phyloP scores from a whole-genome alignment of 495 filamentous ascomycete species.

The Jackrogersella minutella region DNA sequence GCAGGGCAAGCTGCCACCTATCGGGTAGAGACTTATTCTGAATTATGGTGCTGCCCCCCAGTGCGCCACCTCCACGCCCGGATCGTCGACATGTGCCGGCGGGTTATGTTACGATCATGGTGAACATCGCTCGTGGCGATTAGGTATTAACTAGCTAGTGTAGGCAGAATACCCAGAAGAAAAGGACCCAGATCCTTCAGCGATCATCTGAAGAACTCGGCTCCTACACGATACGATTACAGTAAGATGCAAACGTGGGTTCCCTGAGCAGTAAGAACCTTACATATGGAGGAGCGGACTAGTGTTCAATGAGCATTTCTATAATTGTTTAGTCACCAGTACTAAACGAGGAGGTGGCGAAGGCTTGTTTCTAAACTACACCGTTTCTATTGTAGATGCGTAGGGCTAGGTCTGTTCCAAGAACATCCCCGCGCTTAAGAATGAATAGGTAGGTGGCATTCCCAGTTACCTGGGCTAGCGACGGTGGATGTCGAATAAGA shows the following conservation, averaged over 20 bases:
- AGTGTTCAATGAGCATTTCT: neutral
- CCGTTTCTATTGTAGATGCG: too few relatives aligned
- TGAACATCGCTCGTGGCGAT: neutral
- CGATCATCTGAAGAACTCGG: too few relatives aligned
- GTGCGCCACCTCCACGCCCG: slow-evolving; percentile 18
- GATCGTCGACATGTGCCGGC: slow-evolving; percentile 6
- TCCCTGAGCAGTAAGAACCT: too few relatives aligned
- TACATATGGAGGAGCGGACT: neutral
- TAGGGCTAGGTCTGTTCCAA: slow-evolving; percentile 12
- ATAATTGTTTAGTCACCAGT: neutral
- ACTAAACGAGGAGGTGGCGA: slow-evolving; percentile 1
- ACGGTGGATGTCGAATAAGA: neutral
- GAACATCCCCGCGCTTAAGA: neutral
- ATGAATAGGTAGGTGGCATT: slow-evolving; percentile 14
- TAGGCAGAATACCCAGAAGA: too few relatives aligned
- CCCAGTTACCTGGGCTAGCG: neutral
- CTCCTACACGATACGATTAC: too few relatives aligned
- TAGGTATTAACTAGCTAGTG: too few relatives aligned
- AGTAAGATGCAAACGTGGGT: too few relatives aligned
- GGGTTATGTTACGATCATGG: too few relatives aligned
- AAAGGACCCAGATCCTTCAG: too few relatives aligned
- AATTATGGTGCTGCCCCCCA: too few relatives aligned
- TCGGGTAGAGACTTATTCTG: too few relatives aligned
- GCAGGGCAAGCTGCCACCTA: too few relatives aligned
- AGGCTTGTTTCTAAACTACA: slow-evolving; percentile 5